These are phyloP conservation scores for Penicillium roqueforti DNA, from an alignment of 495 filamentous ascomycete species.

Conservation along the genomic window DNA sequence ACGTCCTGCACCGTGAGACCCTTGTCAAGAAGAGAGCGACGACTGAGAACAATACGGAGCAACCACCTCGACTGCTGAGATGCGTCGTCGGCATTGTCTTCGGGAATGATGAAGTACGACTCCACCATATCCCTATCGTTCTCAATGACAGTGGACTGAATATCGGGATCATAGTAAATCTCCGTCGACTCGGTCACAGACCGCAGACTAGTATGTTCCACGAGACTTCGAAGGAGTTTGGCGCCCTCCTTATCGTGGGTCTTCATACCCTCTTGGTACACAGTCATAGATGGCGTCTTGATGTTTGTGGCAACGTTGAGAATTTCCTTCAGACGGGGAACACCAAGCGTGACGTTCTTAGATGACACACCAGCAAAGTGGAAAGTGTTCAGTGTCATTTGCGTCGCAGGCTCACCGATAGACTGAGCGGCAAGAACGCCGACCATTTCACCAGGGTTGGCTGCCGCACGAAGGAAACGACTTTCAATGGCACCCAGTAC, in stretches of 20 bases:
- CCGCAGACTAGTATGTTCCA: slow-evolving; percentile 94
- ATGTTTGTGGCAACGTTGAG: slow-evolving; percentile 95
- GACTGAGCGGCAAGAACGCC: slow-evolving; percentile 96
- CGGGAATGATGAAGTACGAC: slow-evolving; percentile 94
- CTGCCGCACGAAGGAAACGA: slow-evolving; percentile 73
- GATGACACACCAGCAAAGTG: slow-evolving; percentile 99
- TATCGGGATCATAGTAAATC: slow-evolving; percentile 95
- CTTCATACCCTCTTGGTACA: slow-evolving; percentile 66
- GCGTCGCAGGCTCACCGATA: slow-evolving; percentile 96
- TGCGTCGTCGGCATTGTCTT: slow-evolving; percentile 66
- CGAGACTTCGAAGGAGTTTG: slow-evolving; percentile 78
- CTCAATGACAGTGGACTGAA: slow-evolving; percentile 76
- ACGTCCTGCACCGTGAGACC: slow-evolving; percentile 88
- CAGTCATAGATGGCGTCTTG: slow-evolving; percentile 96
- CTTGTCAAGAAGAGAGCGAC: slow-evolving; percentile 89
- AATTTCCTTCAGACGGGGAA: slow-evolving; percentile 98
- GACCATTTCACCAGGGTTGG: slow-evolving; percentile 95
- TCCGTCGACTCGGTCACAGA: slow-evolving; percentile 88
- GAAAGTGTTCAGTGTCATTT: slow-evolving; percentile 99
- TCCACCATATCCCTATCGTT: slow-evolving; percentile 91
- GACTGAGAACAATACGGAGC: slow-evolving; percentile 87
- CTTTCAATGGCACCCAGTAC: slow-evolving; percentile 87
- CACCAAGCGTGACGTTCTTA: slow-evolving; percentile 99
- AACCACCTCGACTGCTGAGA: slow-evolving; percentile 89
- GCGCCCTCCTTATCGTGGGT: slow-evolving; percentile 66